Percentiles rank a stretch among this genome's conserved stretches.
phyloP scores from a whole-genome alignment of 192 early-diverging fungal genomes.

The Rhizoclosmatium sp. region DNA sequence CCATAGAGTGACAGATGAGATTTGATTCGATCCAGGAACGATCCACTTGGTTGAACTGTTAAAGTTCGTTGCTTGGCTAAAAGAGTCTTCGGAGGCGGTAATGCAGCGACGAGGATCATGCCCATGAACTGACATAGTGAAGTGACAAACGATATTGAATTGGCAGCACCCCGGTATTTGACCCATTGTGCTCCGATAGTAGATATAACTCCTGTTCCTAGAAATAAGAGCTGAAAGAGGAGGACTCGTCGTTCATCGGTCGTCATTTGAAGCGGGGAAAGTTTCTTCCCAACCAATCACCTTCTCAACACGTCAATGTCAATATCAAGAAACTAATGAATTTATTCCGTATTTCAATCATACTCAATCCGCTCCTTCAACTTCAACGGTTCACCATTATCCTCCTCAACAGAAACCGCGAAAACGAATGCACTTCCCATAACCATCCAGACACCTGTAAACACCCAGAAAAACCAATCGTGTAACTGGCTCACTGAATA shows the following conservation, averaged over 20 bases:
- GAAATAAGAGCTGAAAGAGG: conserved; percentile 28
- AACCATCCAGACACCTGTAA: conserved; percentile 17
- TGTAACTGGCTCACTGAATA: background rate
- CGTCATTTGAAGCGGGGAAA: background rate
- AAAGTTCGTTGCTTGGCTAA: background rate
- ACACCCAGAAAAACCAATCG: conserved; percentile 16
- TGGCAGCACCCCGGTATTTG: conserved; percentile 35
- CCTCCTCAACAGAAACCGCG: background rate
- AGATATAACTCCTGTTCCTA: conserved; percentile 22
- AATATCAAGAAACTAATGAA: background rate
- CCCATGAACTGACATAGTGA: conserved; percentile 26
- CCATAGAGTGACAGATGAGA: conserved; percentile 13
- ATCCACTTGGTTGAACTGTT: background rate
- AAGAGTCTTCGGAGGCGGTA: conserved; percentile 15
- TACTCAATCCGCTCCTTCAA: background rate
- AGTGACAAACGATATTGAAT: conserved; percentile 29
- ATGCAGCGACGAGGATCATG: conserved; percentile 27
- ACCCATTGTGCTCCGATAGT: conserved; percentile 39
- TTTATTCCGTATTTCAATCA: background rate
- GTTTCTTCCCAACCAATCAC: too few relatives aligned
- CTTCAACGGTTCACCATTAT: too few relatives aligned
- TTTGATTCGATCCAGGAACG: background rate
- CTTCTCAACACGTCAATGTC: too few relatives aligned
- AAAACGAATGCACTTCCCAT: conserved; percentile 5
- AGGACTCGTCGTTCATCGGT: conserved; percentile 5